These are phyloP conservation scores for Suhomyces anneliseae DNA, from an alignment of 1,139 yeast species.

Conservation along the genomic window DNA sequence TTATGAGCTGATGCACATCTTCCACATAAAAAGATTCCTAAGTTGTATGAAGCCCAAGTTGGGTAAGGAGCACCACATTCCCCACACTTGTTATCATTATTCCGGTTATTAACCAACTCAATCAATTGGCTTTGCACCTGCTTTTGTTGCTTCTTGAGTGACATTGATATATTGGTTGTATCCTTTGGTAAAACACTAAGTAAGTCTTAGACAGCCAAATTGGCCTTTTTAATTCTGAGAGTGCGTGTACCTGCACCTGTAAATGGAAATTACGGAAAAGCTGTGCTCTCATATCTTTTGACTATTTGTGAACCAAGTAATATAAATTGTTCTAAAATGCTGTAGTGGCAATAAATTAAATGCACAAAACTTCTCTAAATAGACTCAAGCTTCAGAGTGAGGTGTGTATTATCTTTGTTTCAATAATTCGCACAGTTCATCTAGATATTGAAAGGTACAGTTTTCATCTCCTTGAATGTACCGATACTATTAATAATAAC, in stretches of 20 bases:
- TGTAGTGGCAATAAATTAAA: no score
- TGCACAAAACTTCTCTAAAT: no score
- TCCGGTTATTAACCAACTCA: constrained; percentile 40
- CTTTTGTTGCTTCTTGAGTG: constrained; percentile 37
- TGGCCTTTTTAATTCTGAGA: neutral
- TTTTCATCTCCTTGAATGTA: neutral
- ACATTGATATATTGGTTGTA: constrained; percentile 6
- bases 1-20: constrained; percentile 80
- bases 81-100: constrained; percentile 63
- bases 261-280: neutral
- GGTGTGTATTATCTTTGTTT: no score
- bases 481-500: constrained; percentile 3
- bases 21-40: constrained; percentile 73
- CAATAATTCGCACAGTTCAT: no score
- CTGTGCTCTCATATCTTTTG: neutral
- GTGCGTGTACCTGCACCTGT: constrained; percentile 2
- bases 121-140: constrained; percentile 44
- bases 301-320: neutral
- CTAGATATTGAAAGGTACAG: constrained; percentile 1
- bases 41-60: constrained; percentile 50
- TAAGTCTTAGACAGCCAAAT: neutral
- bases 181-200: neutral
- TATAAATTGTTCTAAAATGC: no score
- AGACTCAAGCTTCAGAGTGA: no score
- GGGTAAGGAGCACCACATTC: constrained; percentile 70